phyloP scores from a whole-genome alignment of 176 grass and related monocot genomes.

The Pontederia crassipes region DNA sequence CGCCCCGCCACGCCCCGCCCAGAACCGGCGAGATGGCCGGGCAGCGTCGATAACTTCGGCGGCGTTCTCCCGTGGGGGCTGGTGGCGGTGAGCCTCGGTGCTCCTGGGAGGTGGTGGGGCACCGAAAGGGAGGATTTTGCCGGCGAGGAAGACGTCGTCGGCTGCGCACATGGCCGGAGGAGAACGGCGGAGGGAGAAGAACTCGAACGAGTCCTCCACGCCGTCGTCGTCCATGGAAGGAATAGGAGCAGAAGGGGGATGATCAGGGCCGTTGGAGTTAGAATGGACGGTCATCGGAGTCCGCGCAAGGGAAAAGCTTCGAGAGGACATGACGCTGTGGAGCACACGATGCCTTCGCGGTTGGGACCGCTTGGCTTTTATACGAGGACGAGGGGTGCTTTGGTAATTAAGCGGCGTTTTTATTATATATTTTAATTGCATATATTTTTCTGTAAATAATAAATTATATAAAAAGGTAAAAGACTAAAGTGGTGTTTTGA shows the following conservation, averaged over 20 bases:
- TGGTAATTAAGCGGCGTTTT: too few species aligned
- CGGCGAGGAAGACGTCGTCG: neutral
- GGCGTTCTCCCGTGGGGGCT: neutral
- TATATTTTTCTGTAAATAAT: too few species aligned
- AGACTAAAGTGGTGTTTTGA: too few species aligned
- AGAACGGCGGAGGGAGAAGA: neutral
- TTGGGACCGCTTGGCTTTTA: too few species aligned
- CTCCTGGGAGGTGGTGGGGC: neutral
- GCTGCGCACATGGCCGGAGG: neutral
- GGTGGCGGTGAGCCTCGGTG: neutral
- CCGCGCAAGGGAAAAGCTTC: neutral
- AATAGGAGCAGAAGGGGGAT: neutral
- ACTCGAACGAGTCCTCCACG: neutral
- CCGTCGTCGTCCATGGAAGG: too few species aligned
- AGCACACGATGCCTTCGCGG: too few species aligned
- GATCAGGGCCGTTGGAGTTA: neutral
- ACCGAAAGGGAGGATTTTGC: neutral
- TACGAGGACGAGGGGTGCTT: too few species aligned
- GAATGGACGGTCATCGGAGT: neutral
- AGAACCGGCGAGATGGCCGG: neutral
- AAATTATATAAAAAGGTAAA: too few species aligned
- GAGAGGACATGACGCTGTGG: too few species aligned
- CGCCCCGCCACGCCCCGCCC: neutral
- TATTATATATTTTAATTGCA: too few species aligned
- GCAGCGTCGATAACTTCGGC: neutral